These are phyloP conservation scores for Cylindrotheca closterium DNA, from an alignment of 108 stramenopile genomes.

Conservation along the genomic window DNA sequence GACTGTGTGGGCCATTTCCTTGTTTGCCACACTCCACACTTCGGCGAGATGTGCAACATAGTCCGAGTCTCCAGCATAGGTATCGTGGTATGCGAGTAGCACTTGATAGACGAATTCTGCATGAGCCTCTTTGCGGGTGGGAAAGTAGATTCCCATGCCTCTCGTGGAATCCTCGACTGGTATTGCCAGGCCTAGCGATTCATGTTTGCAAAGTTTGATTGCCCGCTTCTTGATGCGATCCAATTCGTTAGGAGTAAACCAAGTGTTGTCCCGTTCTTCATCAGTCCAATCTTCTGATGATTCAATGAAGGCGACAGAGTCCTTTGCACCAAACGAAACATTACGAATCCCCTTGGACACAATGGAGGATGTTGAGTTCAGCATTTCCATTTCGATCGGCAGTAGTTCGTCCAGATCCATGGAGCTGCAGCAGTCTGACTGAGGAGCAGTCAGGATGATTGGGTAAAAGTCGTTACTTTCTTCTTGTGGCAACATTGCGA, in stretches of 20 bases:
- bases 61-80: slow-evolving; percentile 9
- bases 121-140: slow-evolving; percentile 12
- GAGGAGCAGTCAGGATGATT: not conserved
- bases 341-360: not conserved
- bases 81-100: slow-evolving; percentile 9
- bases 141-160: slow-evolving; percentile 31
- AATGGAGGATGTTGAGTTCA: slow-evolving; percentile 2
- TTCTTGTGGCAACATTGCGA: not conserved
- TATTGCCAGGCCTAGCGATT: slow-evolving; percentile 2
- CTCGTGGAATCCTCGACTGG: slow-evolving; percentile 12
- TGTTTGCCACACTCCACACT: slow-evolving; percentile 15
- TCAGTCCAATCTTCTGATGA: slow-evolving; percentile 10
- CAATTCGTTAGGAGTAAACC: slow-evolving; percentile 12
- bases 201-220: slow-evolving; percentile 7
- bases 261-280: slow-evolving; percentile 10
- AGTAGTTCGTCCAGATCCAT: slow-evolving; percentile 7
- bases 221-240: slow-evolving; percentile 11
- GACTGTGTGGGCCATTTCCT: slow-evolving; percentile 4
- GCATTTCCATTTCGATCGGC: slow-evolving; percentile 6
- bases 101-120: slow-evolving; percentile 20
- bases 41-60: slow-evolving; percentile 20
- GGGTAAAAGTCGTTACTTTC: not conserved
- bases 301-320: slow-evolving; percentile 16
- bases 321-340: slow-evolving; percentile 8
- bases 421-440: not conserved